These are phyloP conservation scores for Panaeolus papilionaceus DNA, from an alignment of 768 basidiomycete species.

Conservation along the genomic window DNA sequence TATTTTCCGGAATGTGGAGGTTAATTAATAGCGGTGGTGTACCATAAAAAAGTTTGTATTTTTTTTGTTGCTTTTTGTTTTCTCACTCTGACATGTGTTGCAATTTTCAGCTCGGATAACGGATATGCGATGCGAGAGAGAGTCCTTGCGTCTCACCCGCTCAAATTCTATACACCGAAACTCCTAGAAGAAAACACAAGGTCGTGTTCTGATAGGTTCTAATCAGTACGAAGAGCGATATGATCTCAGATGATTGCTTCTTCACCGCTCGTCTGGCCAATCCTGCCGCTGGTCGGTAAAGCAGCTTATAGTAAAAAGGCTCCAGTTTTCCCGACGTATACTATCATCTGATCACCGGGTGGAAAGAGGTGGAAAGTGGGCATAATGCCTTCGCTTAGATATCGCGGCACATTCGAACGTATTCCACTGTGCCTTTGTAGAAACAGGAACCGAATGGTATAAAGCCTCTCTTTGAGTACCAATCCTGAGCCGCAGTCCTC, in stretches of 20 bases:
- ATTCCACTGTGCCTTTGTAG: constrained; percentile 60
- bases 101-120: background rate
- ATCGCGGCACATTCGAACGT: constrained; percentile 52
- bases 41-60: background rate
- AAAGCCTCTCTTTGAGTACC: constrained; percentile 63
- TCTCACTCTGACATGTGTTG: background rate
- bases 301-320: background rate
- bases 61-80: background rate
- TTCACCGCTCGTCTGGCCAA: background rate
- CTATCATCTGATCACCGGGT: constrained; percentile 10
- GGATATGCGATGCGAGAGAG: background rate
- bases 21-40: background rate
- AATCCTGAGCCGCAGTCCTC: constrained; percentile 45
- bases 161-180: constrained; percentile 1
- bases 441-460: constrained; percentile 54
- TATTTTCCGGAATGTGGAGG: background rate
- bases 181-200: background rate
- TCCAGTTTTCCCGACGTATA: background rate
- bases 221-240: background rate
- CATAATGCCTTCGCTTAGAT: constrained; percentile 7
- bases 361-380: background rate
- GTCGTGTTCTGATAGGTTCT: background rate
- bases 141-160: background rate
- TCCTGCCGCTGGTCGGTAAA: background rate
- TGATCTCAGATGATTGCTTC: constrained; percentile 3